Percentiles rank a stretch among this genome's conserved stretches.
Evolutionary conservation across 768 basidiomycete genomes (phyloP).

Genomic region (Russula compacta): DNA sequence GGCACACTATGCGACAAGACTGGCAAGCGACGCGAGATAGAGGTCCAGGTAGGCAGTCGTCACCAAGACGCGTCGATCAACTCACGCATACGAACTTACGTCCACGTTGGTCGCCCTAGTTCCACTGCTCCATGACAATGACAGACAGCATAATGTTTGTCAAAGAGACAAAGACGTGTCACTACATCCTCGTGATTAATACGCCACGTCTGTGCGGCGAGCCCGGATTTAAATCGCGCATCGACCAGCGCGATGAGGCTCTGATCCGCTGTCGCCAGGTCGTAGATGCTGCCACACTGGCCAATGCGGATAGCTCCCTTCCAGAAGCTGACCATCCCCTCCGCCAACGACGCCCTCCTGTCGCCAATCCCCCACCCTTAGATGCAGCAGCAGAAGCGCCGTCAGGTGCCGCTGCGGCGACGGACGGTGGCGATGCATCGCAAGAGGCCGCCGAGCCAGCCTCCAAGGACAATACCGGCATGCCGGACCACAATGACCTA

Average conservation of each 20-base stretch:
- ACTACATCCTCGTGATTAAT: constrained; percentile 89
- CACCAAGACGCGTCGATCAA: neutral
- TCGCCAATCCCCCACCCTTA: constrained; percentile 3
- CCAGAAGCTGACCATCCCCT: constrained; percentile 49
- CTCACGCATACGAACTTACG: constrained; percentile 14
- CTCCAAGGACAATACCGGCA: neutral
- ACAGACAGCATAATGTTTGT: constrained; percentile 85
- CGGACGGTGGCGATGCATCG: neutral
- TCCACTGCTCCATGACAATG: constrained; percentile 94
- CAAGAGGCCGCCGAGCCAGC: neutral
- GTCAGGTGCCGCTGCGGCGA: neutral
- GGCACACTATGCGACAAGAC: constrained; percentile 94
- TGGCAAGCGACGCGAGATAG: constrained; percentile 76
- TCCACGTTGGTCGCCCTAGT: constrained; percentile 36
- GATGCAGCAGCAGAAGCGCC: constrained; percentile 3
- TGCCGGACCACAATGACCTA: neutral
- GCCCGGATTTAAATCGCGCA: constrained; percentile 80
- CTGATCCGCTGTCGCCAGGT: constrained; percentile 75
- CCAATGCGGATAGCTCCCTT: constrained; percentile 26
- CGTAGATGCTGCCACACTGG: constrained; percentile 29
- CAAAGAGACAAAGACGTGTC: constrained; percentile 89
- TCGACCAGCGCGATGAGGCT: constrained; percentile 56
- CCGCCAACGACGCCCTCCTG: neutral
- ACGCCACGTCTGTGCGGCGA: constrained; percentile 91
- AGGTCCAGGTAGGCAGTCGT: constrained; percentile 71